Percentiles rank a stretch among this genome's conserved stretches.
Evolutionary conservation across 2,329 filamentous ascomycete genomes (phyloP).

Genomic region (Ceratocystis diversiconidia): DNA sequence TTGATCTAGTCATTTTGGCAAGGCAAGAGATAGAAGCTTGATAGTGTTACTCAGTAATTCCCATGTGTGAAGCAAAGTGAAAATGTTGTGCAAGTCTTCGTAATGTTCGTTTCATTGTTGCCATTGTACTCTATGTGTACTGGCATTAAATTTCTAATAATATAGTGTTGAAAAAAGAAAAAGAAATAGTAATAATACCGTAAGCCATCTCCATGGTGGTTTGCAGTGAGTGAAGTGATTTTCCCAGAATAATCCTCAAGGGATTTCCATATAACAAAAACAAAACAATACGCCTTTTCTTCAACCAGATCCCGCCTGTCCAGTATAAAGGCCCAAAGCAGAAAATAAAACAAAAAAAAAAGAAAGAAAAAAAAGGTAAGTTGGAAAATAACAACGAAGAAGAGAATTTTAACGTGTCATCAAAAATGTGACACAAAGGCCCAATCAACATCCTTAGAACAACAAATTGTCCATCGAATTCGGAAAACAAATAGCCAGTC

Average conservation of each 20-base stretch:
- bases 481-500: conserved; percentile 6
- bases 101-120: conserved; percentile 12
- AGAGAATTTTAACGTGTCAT: conserved; percentile 8
- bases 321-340: not conserved
- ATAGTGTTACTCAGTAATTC: not conserved
- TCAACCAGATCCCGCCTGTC: not conserved
- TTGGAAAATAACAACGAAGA: conserved; percentile 10
- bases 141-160: conserved; percentile 3
- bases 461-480: not conserved
- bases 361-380: not conserved
- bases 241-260: conserved; percentile 1
- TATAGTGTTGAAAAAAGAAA: not conserved
- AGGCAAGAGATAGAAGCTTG: not conserved
- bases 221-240: not conserved
- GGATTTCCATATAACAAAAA: conserved; percentile 6
- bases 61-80: not conserved
- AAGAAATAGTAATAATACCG: conserved; percentile 6
- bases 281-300: conserved; percentile 4
- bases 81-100: not conserved
- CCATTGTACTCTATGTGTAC: conserved; percentile 5
- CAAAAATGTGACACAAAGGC: not conserved
- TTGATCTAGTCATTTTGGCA: not conserved
- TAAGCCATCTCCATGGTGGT: conserved; percentile 16
- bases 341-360: conserved; percentile 6
- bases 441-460: too few species aligned